These are phyloP conservation scores for Magnolia kwangsiensis DNA, from an alignment of 164 flowering plant genomes.

Conservation along the genomic window DNA sequence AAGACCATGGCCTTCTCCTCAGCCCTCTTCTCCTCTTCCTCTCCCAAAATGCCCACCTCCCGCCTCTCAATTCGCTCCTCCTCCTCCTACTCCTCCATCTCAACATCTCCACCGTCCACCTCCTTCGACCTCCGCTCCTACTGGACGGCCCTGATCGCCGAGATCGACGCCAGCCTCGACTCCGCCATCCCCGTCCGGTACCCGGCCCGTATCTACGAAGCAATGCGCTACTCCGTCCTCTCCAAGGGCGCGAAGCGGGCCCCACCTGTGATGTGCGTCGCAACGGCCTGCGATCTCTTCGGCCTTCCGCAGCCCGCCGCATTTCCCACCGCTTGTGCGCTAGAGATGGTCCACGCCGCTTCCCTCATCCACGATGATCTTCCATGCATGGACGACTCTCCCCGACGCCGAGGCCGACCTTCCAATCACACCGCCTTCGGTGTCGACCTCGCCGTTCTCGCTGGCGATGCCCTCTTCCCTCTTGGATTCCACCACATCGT, in stretches of 20 bases:
- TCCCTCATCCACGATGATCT: constrained; percentile 90
- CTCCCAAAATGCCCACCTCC: background rate
- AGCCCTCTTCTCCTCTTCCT: background rate
- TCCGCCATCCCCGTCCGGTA: constrained; percentile 16
- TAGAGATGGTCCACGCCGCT: constrained; percentile 92
- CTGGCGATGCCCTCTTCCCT: constrained; percentile 95
- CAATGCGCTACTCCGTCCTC: constrained; percentile 23
- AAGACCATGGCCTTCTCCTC: background rate
- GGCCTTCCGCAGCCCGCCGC: constrained; percentile 80
- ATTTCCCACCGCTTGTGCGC: constrained; percentile 94
- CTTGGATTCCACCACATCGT: constrained; percentile 89
- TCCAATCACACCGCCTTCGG: constrained; percentile 83
- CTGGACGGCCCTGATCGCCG: constrained; percentile 15
- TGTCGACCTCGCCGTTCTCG: constrained; percentile 88
- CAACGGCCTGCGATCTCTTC: constrained; percentile 41
- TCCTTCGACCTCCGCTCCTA: constrained; percentile 18
- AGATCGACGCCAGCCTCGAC: constrained; percentile 15
- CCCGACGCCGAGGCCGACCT: constrained; percentile 70
- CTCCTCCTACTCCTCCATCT: background rate
- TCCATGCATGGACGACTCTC: constrained; percentile 95
- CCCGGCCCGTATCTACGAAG: constrained; percentile 14
- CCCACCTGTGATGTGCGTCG: constrained; percentile 19
- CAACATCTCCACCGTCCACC: background rate
- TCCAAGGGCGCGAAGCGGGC: constrained; percentile 19
- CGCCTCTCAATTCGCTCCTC: background rate